Base-by-base conservation (phyloP, 345 rosid genomes). In the Lepidium aucheri region DNA sequence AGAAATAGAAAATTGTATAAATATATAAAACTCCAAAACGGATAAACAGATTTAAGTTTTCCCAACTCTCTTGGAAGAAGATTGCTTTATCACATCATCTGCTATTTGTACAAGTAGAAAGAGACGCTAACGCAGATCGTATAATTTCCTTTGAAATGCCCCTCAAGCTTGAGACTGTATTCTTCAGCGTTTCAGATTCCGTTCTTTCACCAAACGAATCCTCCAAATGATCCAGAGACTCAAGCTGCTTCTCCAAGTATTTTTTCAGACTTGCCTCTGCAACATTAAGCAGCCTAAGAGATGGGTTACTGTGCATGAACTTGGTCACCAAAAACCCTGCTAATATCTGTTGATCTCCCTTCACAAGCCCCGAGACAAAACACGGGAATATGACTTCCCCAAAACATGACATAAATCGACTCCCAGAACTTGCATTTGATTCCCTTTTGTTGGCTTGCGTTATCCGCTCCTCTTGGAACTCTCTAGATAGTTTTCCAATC, bases 251-350 rank as follows among this genome's bases (percentile, higher is more conserved):
- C 71, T 79, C 89, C 77, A 94, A 68, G 66, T 67, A 90, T 64
- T 85, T 84, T 35, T 72, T 12, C 35, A 94, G 84, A 69, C 91
- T 83, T 46, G 83, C 86, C 75, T 85, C 93, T 0, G 91, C 81
- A 22, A 86, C 51, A 53, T 85, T 90, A 33, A 90, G 50, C 69
- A 85, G 80, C 39, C 87, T 73, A 42, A 91, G 77, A 68, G 87
- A 80, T 45, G 86, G 78, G 74, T 81, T 86, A 6, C 84, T 81
- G 82, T 87, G 97, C 99, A 88, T 88, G 68, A 78, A 83, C 70
- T 83, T 86, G 1, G 96, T 80, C 41, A 91, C 78, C 14, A 90
- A 24, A 68, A 84, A 78, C 66, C 95, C 97, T 0, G 99, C 99
- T 15, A 94, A 78, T 47, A 88, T 78, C 34, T 77, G 83, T 73